Base-by-base conservation (phyloP, 1,139 yeast genomes). In the Sugiyamaella grinbergsii region DNA sequence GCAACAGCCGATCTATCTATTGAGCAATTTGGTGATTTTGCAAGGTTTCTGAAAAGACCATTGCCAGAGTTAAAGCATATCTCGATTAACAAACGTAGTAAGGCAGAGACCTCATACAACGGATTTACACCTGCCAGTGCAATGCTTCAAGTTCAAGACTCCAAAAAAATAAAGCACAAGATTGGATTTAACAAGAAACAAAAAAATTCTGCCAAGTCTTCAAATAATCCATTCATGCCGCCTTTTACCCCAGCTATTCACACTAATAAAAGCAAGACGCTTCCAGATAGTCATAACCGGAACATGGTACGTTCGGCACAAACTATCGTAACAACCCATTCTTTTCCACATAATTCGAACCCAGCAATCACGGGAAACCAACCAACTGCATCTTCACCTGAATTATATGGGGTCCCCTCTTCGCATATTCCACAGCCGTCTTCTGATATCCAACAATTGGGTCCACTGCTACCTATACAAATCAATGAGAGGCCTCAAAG, bases 21-120 rank as follows among this genome's bases (percentile, higher is more conserved):
- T 7, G 36, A 44, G 4, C 33, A 31, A 10, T 26, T 49, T 22
- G 24, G 15, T 13, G 32, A 37, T 19, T 19, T 33, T 15, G 44
- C 48, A 7, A 32, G 36, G 16, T 49, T 49, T 44, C 31, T 49
- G 15, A 34, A 40, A 32, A 31, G 52, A 8, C 33, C 22, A 8
- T 26, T 39, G 11, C 42, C 31, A 23, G 23, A 5, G 5, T 23
- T 24, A 23, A 23, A 23, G 13, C 33, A 28, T 7, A 22, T 22
- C 16, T 38, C 19, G 2, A 18, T 8, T 11, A 34, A 34, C 39
- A 33, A 33, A 18, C 37, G 23, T 33, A 22, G 37, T 8, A 18
- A 33, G n/a, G n/a, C 37, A 7, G 13, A 29, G 15, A 8, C 32
- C 11, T 29, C 32, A 33, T 33, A 33, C 18, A 33, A 16, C 18